These are phyloP conservation scores for Clonostachys byssicola DNA, from an alignment of 2,329 filamentous ascomycete species.

Conservation along the genomic window DNA sequence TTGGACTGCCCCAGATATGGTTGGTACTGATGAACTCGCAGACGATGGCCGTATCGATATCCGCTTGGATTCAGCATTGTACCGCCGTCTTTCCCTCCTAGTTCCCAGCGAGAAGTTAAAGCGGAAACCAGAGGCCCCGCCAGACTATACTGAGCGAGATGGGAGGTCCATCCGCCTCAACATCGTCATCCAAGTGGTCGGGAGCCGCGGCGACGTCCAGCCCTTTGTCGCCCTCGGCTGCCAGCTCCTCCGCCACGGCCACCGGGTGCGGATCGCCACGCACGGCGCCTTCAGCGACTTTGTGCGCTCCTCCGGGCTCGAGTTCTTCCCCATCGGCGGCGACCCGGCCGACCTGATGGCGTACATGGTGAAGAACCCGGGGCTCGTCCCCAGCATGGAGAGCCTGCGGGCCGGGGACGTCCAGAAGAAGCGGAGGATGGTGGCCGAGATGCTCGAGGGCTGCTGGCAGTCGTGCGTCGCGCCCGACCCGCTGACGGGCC, in stretches of 20 bases:
- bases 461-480: constrained; percentile 22
- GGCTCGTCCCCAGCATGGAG: constrained; percentile 83
- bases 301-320: constrained; percentile 90
- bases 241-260: constrained; percentile 80
- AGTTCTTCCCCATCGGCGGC: constrained; percentile 82
- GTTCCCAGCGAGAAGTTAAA: background rate
- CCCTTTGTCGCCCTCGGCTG: constrained; percentile 97
- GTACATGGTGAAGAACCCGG: constrained; percentile 89
- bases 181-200: constrained; percentile 37
- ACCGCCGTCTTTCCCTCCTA: background rate
- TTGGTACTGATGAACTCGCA: background rate
- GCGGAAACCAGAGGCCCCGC: background rate
- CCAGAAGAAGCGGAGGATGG: constrained; percentile 82
- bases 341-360: constrained; percentile 94
- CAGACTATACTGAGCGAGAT: background rate
- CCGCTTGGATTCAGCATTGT: background rate
- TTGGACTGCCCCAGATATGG: no score
- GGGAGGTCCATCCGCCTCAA: background rate
- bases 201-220: constrained; percentile 92
- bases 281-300: constrained; percentile 85
- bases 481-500: constrained; percentile 35
- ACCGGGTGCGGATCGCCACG: constrained; percentile 84
- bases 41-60: background rate
- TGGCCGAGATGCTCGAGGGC: constrained; percentile 34
- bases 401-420: constrained; percentile 83